These are phyloP conservation scores for Monosporascus sp. DNA, from an alignment of 2,329 filamentous ascomycete species.

Conservation along the genomic window DNA sequence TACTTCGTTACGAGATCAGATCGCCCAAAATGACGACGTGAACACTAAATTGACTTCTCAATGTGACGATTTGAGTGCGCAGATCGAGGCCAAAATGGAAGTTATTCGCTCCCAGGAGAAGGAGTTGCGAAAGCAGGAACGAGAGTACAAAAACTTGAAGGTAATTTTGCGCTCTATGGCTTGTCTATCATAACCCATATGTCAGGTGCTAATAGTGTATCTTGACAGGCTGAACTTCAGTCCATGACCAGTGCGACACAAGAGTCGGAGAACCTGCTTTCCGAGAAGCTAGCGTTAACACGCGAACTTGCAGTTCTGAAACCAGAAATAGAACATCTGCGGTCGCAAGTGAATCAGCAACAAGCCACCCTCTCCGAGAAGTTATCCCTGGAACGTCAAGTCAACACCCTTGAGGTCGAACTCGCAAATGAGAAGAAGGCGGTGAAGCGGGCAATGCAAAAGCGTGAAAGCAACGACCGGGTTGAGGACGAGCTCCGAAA, in stretches of 20 bases:
- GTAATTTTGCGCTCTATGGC: slow-evolving; percentile 24
- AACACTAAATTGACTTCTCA: slow-evolving; percentile 30
- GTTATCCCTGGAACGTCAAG: slow-evolving; percentile 69
- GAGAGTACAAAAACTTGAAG: slow-evolving; percentile 43
- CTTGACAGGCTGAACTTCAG: slow-evolving; percentile 60
- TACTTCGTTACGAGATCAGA: slow-evolving; percentile 57
- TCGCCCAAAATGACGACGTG: slow-evolving; percentile 35
- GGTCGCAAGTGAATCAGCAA: slow-evolving; percentile 51
- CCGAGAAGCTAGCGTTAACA: slow-evolving; percentile 49
- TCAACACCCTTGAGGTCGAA: slow-evolving; percentile 72
- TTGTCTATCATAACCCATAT: not conserved
- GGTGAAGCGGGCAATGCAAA: slow-evolving; percentile 48
- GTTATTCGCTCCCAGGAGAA: slow-evolving; percentile 40
- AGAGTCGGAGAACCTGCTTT: slow-evolving; percentile 64
- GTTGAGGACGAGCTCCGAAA: slow-evolving; percentile 38
- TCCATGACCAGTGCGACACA: slow-evolving; percentile 61
- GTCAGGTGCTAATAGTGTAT: slow-evolving; percentile 12
- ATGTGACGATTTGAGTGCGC: slow-evolving; percentile 32
- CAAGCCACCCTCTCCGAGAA: slow-evolving; percentile 73
- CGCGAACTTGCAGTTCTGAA: slow-evolving; percentile 48
- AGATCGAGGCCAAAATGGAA: slow-evolving; percentile 39
- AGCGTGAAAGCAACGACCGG: slow-evolving; percentile 36
- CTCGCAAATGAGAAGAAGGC: slow-evolving; percentile 77
- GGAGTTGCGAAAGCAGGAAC: slow-evolving; percentile 42
- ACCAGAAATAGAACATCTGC: slow-evolving; percentile 51